These are phyloP conservation scores for Alternaria infectoria DNA, from an alignment of 2,329 filamentous ascomycete species.

Conservation along the genomic window DNA sequence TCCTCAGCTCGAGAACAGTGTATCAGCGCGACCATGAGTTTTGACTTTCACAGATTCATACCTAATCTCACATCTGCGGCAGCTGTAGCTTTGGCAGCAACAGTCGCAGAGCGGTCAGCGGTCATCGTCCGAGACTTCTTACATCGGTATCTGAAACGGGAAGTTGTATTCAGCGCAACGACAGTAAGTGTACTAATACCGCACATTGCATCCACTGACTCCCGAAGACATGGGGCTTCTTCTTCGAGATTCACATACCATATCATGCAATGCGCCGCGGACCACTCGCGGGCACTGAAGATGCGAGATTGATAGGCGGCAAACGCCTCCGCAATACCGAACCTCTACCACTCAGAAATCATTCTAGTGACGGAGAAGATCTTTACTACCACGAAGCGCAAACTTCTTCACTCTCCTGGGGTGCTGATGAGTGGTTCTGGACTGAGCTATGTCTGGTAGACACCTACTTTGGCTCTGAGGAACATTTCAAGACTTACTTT, in stretches of 20 bases:
- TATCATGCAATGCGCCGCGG: background rate
- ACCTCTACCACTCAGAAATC: background rate
- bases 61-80: background rate
- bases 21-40: background rate
- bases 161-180: background rate
- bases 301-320: background rate
- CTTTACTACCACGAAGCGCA: background rate
- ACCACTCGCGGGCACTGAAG: background rate
- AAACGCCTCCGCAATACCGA: background rate
- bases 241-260: background rate
- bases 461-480: background rate
- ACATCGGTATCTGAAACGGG: background rate
- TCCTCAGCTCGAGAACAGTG: background rate
- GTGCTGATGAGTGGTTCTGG: background rate
- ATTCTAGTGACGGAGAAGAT: background rate
- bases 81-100: background rate
- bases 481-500: background rate
- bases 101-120: background rate
- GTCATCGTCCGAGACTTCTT: background rate
- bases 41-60: background rate
- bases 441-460: background rate
- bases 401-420: background rate
- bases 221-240: background rate
- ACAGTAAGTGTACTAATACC: background rate
- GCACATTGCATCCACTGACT: no score